Evolutionary conservation across 495 filamentous ascomycete genomes (phyloP).

Genomic region (Margaritispora aquatica): DNA sequence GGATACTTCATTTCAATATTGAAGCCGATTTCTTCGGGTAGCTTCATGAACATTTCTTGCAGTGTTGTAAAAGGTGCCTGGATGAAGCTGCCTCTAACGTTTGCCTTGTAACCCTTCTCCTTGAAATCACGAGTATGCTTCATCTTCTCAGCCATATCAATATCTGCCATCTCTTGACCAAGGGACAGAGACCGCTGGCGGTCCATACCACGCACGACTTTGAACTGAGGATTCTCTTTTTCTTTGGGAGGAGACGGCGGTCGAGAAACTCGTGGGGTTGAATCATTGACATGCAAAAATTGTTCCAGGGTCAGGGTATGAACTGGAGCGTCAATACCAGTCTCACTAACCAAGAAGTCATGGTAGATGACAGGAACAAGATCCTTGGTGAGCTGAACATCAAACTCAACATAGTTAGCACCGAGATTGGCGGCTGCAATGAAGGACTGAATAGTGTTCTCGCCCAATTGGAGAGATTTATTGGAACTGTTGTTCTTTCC

Average conservation of each 20-base stretch:
- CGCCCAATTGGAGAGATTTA: constrained; percentile 85
- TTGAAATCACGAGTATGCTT: constrained; percentile 96
- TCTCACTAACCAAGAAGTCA: constrained; percentile 97
- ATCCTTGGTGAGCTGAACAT: constrained; percentile 97
- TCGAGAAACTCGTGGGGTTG: constrained; percentile 14
- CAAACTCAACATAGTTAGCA: constrained; percentile 86
- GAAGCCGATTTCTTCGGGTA: constrained; percentile 80
- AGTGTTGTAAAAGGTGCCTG: constrained; percentile 92
- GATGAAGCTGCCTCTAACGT: constrained; percentile 87
- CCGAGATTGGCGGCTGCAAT: constrained; percentile 93
- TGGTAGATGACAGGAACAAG: constrained; percentile 99
- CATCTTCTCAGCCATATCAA: constrained; percentile 83
- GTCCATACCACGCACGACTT: constrained; percentile 19
- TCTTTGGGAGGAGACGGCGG: constrained; percentile 24
- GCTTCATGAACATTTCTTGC: constrained; percentile 82
- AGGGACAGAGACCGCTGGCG: constrained; percentile 24
- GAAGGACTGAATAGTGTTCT: constrained; percentile 94
- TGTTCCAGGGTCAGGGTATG: constrained; percentile 93
- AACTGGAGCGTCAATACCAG: constrained; percentile 93
- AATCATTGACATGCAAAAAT: constrained; percentile 73
- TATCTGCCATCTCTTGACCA: constrained; percentile 18
- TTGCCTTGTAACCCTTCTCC: constrained; percentile 83
- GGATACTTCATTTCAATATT: constrained; percentile 99
- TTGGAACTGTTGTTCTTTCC: constrained; percentile 84
- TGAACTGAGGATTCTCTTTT: constrained; percentile 13